Percentiles rank a stretch among this genome's conserved stretches.
These are phyloP conservation scores for Fusarium nelsonii DNA, from an alignment of 2,329 filamentous ascomycete genomes.

Conservation along the genomic window DNA sequence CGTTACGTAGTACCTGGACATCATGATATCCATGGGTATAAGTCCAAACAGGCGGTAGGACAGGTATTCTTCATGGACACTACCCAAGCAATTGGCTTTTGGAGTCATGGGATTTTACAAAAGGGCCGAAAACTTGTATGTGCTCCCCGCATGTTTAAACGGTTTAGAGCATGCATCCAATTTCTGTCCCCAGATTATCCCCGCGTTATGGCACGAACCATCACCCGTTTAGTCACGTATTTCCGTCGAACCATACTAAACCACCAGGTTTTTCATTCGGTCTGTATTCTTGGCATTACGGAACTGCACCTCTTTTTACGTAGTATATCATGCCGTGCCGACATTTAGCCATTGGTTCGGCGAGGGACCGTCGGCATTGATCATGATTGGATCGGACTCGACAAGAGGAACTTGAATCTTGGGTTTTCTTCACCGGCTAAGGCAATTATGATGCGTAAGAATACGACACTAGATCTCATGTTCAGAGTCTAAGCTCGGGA, in stretches of 20 bases:
- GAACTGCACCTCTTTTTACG: background rate
- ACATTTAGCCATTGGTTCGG: slow-evolving; percentile 1
- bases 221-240: slow-evolving; percentile 2
- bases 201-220: slow-evolving; percentile 14
- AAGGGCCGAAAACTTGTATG: slow-evolving; percentile 34
- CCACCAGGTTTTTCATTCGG: slow-evolving; percentile 9
- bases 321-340: background rate
- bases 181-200: slow-evolving; percentile 37
- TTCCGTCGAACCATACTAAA: background rate
- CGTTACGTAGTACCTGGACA: background rate
- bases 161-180: slow-evolving; percentile 18
- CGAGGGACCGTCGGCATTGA: background rate
- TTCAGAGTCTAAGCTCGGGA: slow-evolving; percentile 4
- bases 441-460: background rate
- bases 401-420: background rate
- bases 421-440: background rate
- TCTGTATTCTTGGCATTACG: slow-evolving; percentile 5
- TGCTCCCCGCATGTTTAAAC: slow-evolving; percentile 38
- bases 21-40: background rate
- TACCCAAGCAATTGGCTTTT: slow-evolving; percentile 7
- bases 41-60: background rate
- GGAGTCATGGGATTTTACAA: slow-evolving; percentile 34
- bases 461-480: background rate
- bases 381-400: slow-evolving; percentile 10
- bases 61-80: background rate